Evolutionary conservation across 2,329 filamentous ascomycete genomes (phyloP).

Genomic region (Aspergillus calidoustus): DNA sequence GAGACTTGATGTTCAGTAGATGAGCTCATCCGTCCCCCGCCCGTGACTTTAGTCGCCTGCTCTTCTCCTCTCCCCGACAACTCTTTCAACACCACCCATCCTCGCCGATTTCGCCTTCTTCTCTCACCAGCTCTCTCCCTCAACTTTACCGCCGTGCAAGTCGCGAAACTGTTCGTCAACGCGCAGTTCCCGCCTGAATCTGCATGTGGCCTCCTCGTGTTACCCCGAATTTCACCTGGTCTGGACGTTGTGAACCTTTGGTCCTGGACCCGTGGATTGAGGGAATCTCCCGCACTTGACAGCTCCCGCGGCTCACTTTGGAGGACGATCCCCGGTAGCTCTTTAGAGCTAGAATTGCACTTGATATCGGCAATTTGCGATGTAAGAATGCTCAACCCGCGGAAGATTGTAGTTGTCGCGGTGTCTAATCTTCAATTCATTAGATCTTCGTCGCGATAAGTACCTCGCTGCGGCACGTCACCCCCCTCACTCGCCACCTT

Average conservation of each 20-base stretch:
- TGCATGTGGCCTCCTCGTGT: constrained; percentile 16
- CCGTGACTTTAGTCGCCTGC: constrained; percentile 19
- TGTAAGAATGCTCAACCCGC: constrained; percentile 9
- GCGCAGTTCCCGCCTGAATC: constrained; percentile 12
- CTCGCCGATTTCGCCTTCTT: constrained; percentile 9
- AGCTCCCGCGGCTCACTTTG: constrained; percentile 36
- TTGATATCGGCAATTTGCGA: not conserved
- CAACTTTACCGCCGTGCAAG: not conserved
- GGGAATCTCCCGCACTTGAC: constrained; percentile 41
- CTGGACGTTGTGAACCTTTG: constrained; percentile 28
- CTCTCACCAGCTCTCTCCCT: constrained; percentile 11
- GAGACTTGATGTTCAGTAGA: not conserved
- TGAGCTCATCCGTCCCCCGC: constrained; percentile 22
- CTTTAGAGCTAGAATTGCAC: constrained; percentile 10
- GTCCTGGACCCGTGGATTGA: constrained; percentile 38
- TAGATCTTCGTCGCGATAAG: constrained; percentile 12
- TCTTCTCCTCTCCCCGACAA: not conserved
- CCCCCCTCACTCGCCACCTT: constrained; percentile 22
- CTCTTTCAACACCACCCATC: constrained; percentile 1
- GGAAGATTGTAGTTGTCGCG: not conserved
- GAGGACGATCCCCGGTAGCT: constrained; percentile 22
- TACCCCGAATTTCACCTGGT: constrained; percentile 15
- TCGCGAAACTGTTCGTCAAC: constrained; percentile 1
- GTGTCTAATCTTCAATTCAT: constrained; percentile 9
- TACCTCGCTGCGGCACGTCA: constrained; percentile 18